Base-by-base conservation (phyloP, 2,329 filamentous ascomycete genomes). In the Sporothrix schenckii region DNA sequence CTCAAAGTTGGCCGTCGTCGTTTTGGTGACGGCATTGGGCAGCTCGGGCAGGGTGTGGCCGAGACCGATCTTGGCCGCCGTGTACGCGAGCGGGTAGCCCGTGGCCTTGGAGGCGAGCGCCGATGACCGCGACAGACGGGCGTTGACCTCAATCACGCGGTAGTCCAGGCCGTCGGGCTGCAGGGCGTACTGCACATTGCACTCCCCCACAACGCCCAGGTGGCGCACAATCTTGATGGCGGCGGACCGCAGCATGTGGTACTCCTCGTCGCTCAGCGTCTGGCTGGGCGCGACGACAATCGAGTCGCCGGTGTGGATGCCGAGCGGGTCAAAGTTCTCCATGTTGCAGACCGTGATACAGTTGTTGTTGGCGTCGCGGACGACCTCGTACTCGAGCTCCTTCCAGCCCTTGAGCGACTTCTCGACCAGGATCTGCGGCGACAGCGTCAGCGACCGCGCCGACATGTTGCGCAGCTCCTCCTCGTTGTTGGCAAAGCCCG, bases 341-440 rank as follows among this genome's bases (percentile, higher is more conserved):
- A 96, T 96, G 84, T 96, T 98, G 86, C 94, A 98, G 76, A 98
- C 94, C 3, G 94, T 98, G 78, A 98, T 98, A 80, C 95, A 98
- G 87, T 99, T 99, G 87, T 98, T 96, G 80, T 92, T 90, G 69
- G 93, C 94, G 81, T 99, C 95, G 76, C 95, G 92, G 73, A 98
- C 95, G 71, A 98, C 95, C 82, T 98, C 95, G 78, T 98, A 99
- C 81, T 99, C 95, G 66, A 97, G 91, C 82, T 99, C 95, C 83
- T 99, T 99, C 95, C 95, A 99, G 80, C 95, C 95, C 86, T 97
- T 98, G 76, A 99, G 89, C 68, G 93, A 97, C 83, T 98, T 98
- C 85, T 99, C 95, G 71, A 99, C 94, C 79, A 99, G 83, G 77
- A 99, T 97, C 81, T 99, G 95, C 66, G 95, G 94, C 2, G 94